Evolutionary conservation across 2,329 filamentous ascomycete species (phyloP).

Genomic region (Trichoderma pleuroti): DNA sequence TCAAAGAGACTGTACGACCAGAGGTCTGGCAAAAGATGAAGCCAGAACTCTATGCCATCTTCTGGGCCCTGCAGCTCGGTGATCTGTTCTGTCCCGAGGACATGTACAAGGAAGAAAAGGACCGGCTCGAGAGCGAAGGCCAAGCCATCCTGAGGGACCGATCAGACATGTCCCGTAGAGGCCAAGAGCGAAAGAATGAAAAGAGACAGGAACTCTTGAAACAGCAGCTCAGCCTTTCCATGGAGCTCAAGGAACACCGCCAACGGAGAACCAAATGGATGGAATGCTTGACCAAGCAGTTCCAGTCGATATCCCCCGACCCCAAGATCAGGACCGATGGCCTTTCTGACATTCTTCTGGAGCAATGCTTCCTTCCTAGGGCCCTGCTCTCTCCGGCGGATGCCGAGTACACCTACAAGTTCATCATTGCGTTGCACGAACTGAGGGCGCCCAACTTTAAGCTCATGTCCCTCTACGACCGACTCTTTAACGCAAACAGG

Average conservation of each 20-base stretch:
- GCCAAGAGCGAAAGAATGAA: constrained; percentile 59
- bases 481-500: constrained; percentile 78
- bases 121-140: constrained; percentile 63
- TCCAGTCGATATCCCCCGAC: constrained; percentile 72
- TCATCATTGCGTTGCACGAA: constrained; percentile 84
- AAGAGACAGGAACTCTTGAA: constrained; percentile 67
- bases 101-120: constrained; percentile 74
- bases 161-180: constrained; percentile 66
- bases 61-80: constrained; percentile 84
- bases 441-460: constrained; percentile 82
- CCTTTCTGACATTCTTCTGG: constrained; percentile 73
- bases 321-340: constrained; percentile 60
- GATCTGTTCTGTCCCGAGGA: constrained; percentile 74
- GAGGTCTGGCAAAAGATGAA: constrained; percentile 68
- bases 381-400: constrained; percentile 80
- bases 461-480: constrained; percentile 77
- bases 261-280: constrained; percentile 64
- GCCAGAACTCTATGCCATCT: constrained; percentile 79
- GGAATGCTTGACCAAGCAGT: constrained; percentile 69
- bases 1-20: constrained; percentile 59
- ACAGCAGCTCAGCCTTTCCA: constrained; percentile 64
- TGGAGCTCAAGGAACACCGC: constrained; percentile 69
- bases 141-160: constrained; percentile 67
- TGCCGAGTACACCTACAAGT: constrained; percentile 81
- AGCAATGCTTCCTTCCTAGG: constrained; percentile 89